Evolutionary conservation across 2,329 filamentous ascomycete species (phyloP), one percentile per base, ranked within the genome.

Genomic region (Nemania sp.): DNA sequence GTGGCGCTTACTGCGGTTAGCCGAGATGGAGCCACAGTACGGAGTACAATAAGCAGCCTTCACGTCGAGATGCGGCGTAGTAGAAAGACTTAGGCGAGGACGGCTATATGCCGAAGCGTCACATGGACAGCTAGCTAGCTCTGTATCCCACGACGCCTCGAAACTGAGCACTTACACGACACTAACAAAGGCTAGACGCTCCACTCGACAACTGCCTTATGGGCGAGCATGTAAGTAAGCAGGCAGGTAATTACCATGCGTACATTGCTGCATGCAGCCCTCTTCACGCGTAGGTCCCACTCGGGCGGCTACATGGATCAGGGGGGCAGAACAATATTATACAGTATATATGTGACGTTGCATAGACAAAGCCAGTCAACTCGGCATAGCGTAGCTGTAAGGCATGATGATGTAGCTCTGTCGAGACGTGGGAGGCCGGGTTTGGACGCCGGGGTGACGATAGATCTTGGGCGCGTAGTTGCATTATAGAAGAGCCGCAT

Each of bases 401-500:
- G 44, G 54, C 46, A 46, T 50, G 50, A 50, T 54, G 50, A 54
- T 57, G 51, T 54, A 54, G 54, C 19, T 37, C 30, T 15, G 28
- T 36, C 36, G 3, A 42, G 33, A 39, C 46, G 41, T 46, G 36
- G 41, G 54, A 45, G 23, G 19, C 33, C 31, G 39, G 41, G 42
- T 44, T 36, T 26, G 28, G 43, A 44, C 44, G 43, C 49, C 23
- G 39, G 37, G 49, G 34, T 40, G 44, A 44, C 20, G 49, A 49
- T 46, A 34, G 44, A 47, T 28, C 19, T 49, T 49, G 31, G 41
- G 54, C 50, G 50, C 49, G 50, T 53, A 56, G 54, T 56, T 41
- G 54, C 42, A 57, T 57, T 51, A 57, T 50, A 44, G 42, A 57
- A 57, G 54, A 57, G 54, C 54, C 54, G 54, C 54, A 57, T 44